Evolutionary conservation across 805 yeast genomes (phyloP), one percentile per base, ranked within the genome.

Genomic region (Ogataea methylovora): DNA sequence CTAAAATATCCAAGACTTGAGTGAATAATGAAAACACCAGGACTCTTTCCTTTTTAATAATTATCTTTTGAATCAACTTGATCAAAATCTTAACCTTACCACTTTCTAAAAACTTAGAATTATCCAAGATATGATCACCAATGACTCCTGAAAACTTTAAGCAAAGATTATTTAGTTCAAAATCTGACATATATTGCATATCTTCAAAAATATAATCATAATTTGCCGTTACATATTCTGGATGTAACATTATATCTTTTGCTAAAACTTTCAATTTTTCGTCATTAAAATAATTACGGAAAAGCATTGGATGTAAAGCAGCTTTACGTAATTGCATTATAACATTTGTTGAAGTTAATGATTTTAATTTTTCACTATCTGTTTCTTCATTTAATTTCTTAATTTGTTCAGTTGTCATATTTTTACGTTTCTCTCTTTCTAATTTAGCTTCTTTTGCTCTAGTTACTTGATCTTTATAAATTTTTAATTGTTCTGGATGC

Each of bases 121-220:
- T 68, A 10, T 71, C 65, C 31, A 90, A 56, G 34, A 61, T 60
- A 56, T 59, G 80, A 30, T 62, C 54, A 9, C 72, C 62, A 24
- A 85, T 57, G 1, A 88, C 73, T n/a, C 56, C 60, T 21, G 88
- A 84, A 57, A 83, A 90, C 42, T 73, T 75, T 28, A 63, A 63
- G 54, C 97, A 86, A 34, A 92, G 61, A 13, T 65, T 63, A 50
- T 87, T 79, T 33, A 92, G 65, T 60, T 92, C 98, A 54, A 73
- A 84, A 63, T 92, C 99, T 8, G 84, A 72, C 97, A 92, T 86
- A 11, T 83, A 85, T 53, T 76, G 76, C 97, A 92, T 88, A 56
- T 92, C 99, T 62, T 92, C 99, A 50, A 53, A 76, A 38, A 92
- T 88, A 49, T 69, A 92, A 27, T 73, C 64, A 41, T 66, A 61